phyloP scores from a whole-genome alignment of 2,329 filamentous ascomycete genomes.

The Aspergillus tubingensis region DNA sequence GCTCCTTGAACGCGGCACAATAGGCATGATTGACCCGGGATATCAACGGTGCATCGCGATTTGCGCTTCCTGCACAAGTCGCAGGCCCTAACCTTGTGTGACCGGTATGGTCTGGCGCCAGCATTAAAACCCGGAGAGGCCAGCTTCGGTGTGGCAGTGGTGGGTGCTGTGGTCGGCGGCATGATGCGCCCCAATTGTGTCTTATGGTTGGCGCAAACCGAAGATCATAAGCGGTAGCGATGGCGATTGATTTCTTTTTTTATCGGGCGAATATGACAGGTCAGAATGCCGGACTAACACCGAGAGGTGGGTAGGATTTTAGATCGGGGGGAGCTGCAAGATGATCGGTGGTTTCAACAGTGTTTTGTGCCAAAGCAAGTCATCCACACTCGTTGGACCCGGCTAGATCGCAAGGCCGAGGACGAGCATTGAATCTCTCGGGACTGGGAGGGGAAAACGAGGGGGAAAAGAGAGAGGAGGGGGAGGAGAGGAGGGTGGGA shows the following conservation, averaged over 20 bases:
- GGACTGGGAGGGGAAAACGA: no score
- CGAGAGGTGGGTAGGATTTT: background rate
- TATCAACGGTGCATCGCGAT: slow-evolving; percentile 62
- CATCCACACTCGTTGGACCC: background rate
- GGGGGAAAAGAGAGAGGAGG: no score
- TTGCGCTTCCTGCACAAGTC: slow-evolving; percentile 62
- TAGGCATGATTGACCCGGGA: slow-evolving; percentile 55
- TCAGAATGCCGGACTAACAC: background rate
- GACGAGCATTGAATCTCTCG: background rate
- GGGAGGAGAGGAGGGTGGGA: background rate
- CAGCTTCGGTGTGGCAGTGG: slow-evolving; percentile 35
- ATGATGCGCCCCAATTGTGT: slow-evolving; percentile 27
- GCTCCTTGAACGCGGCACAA: slow-evolving; percentile 61
- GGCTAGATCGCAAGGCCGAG: background rate
- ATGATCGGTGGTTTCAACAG: background rate
- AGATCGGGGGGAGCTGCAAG: background rate
- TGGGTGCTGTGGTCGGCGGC: slow-evolving; percentile 33
- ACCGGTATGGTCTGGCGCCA: slow-evolving; percentile 59
- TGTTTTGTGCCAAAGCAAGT: background rate
- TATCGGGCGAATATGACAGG: background rate
- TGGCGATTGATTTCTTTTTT: no score
- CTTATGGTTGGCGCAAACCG: background rate
- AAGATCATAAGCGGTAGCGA: background rate
- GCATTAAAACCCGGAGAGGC: slow-evolving; percentile 42
- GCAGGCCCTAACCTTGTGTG: slow-evolving; percentile 63